Evolutionary conservation across 768 basidiomycete genomes (phyloP).

Genomic region (Tricholoma hemisulphureum): DNA sequence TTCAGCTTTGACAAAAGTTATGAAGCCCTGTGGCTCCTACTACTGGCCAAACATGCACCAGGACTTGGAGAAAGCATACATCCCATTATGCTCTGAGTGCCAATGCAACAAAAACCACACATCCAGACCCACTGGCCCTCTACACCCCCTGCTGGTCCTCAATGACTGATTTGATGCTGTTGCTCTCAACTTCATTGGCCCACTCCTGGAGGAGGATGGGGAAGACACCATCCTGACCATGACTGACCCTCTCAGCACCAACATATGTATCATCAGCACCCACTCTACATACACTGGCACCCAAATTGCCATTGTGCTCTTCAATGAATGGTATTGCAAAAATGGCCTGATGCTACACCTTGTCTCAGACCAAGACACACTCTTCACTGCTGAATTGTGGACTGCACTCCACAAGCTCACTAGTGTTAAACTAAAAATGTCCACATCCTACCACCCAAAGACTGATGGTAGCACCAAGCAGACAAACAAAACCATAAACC

Average conservation of each 20-base stretch:
- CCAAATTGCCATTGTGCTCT: neutral
- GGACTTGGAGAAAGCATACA: too few species aligned
- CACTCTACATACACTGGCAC: neutral
- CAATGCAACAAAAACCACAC: too few species aligned
- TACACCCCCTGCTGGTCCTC: neutral
- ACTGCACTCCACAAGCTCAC: neutral
- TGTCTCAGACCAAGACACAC: neutral
- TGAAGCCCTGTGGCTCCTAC: too few species aligned
- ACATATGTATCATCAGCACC: neutral
- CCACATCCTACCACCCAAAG: too few species aligned
- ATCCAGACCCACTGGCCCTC: neutral
- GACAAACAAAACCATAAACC: neutral
- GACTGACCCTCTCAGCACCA: neutral
- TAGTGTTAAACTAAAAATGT: too few species aligned
- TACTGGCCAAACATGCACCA: too few species aligned
- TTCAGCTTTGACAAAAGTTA: too few species aligned
- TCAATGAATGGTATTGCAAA: neutral
- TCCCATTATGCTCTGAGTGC: too few species aligned
- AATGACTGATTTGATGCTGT: neutral
- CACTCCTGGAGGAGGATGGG: neutral
- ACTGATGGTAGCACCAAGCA: neutral
- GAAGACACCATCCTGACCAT: neutral
- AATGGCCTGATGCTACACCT: neutral
- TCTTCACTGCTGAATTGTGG: neutral
- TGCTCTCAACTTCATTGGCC: neutral